Base-by-base conservation (phyloP, 306 rosid species). In the Lablab purpureus region DNA sequence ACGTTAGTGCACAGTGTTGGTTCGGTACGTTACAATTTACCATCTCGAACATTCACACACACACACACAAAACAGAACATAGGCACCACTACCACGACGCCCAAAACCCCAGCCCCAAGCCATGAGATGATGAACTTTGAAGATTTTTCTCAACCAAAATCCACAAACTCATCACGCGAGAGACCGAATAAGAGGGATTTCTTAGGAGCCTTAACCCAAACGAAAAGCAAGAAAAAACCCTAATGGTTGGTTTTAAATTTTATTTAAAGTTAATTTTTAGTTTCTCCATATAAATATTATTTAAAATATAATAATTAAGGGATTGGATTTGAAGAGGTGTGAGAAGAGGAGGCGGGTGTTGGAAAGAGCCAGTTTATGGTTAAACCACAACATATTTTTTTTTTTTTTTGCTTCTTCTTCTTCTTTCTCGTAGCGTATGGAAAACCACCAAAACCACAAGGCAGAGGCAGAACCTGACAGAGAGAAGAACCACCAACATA, bases 281-380 rank as follows among this genome's bases (percentile, higher is more conserved):
- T 50, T 28, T 50, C 0, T 63, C 0, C 1, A 22, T 43, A 56
- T 67, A 67, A 22, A 74, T 23, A 55, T 1, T 65, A 9, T 60
- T 77, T 22, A 22, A 71, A 71, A 32, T 32, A 69, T 21, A 37
- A 22, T 10, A 72, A 72, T 37, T 23, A 51, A 72, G 23, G 6
- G 62, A 83, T 78, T 66, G 76, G 83, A 72, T 79, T 85, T 85
- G 84, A 74, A 82, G 88, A 80, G 84, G 74, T 67, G 78, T 47
- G 74, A 76, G 81, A 77, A 76, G 76, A 71, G 83, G 86, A 79
- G 84, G 84, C 82, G 71, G 82, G 74, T 34, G 41, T 60, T 13
- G 10, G 19, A 25, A 32, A 21, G 46, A 73, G 78, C 72, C 50
- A 76, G 80, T 82, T 85, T 73, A 85, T 74, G 75, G 79, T 78